These are phyloP conservation scores for Coniochaeta prunicola DNA, from an alignment of 2,329 filamentous ascomycete species.

Conservation along the genomic window DNA sequence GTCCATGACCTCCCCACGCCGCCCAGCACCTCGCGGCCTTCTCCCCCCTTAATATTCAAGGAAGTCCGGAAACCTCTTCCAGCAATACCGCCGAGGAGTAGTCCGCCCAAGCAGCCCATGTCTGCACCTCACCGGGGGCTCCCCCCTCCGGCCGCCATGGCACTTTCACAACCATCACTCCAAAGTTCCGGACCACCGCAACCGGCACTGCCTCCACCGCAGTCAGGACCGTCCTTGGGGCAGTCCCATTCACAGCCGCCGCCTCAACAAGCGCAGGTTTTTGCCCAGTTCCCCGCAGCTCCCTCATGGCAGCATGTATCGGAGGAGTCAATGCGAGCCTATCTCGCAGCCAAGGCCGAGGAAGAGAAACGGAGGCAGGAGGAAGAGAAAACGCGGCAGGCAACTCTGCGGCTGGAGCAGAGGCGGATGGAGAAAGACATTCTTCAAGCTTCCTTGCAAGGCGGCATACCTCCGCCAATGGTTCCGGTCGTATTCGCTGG, in stretches of 20 bases:
- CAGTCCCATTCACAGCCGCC: constrained; percentile 12
- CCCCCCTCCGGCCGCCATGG: constrained; percentile 61
- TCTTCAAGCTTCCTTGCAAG: constrained; percentile 58
- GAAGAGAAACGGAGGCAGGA: constrained; percentile 69
- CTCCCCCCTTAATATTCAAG: constrained; percentile 44
- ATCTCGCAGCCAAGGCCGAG: constrained; percentile 64
- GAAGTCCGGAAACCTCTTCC: constrained; percentile 36
- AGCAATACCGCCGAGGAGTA: constrained; percentile 34
- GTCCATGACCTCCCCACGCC: constrained; percentile 57
- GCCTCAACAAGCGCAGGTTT: constrained; percentile 29
- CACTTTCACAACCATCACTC: constrained; percentile 43
- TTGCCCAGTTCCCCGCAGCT: constrained; percentile 54
- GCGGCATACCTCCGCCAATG: constrained; percentile 67
- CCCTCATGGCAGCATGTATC: constrained; percentile 60
- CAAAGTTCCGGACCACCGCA: constrained; percentile 13
- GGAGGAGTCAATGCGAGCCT: constrained; percentile 65
- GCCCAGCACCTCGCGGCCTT: constrained; percentile 46
- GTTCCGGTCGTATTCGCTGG: constrained; percentile 69
- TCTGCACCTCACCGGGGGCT: constrained; percentile 62
- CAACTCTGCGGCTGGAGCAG: constrained; percentile 62
- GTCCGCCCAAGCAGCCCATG: constrained; percentile 51
- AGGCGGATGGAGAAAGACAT: constrained; percentile 67
- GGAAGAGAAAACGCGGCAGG: constrained; percentile 61
- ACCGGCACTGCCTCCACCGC: constrained; percentile 22
- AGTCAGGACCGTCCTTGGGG: constrained; percentile 16